These are phyloP conservation scores for Talaromyces sp. DNA, from an alignment of 2,329 filamentous ascomycete species.

Conservation along the genomic window DNA sequence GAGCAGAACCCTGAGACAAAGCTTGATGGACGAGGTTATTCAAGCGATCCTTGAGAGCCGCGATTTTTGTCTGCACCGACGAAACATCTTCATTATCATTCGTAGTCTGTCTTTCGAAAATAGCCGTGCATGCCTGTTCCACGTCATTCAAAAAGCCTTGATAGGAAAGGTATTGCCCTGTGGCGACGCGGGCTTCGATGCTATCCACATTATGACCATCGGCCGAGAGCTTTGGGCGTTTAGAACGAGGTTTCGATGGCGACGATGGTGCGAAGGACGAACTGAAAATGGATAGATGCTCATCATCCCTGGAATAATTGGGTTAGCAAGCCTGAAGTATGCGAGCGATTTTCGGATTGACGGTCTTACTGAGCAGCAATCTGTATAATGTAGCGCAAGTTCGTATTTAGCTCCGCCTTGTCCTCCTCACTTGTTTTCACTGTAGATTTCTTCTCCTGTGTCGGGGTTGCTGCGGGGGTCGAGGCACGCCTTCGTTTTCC, in stretches of 20 bases:
- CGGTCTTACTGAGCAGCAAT: slow-evolving; percentile 15
- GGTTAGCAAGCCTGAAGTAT: slow-evolving; percentile 10
- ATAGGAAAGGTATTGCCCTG: slow-evolving; percentile 39
- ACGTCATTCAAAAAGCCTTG: slow-evolving; percentile 44
- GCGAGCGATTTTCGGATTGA: neutral
- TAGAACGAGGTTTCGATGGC: slow-evolving; percentile 40
- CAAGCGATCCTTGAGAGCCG: slow-evolving; percentile 61
- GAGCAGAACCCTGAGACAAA: slow-evolving; percentile 47
- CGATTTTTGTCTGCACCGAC: slow-evolving; percentile 44
- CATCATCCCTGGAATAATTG: slow-evolving; percentile 39
- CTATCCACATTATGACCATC: slow-evolving; percentile 33
- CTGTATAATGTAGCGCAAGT: slow-evolving; percentile 20
- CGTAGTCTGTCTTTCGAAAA: slow-evolving; percentile 35
- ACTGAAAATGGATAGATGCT: slow-evolving; percentile 43
- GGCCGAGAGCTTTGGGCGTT: slow-evolving; percentile 42
- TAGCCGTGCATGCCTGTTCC: slow-evolving; percentile 36
- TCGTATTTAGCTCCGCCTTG: slow-evolving; percentile 34
- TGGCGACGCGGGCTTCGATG: slow-evolving; percentile 38
- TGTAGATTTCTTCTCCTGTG: slow-evolving; percentile 24
- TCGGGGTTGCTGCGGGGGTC: slow-evolving; percentile 31
- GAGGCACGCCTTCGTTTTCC: slow-evolving; percentile 43
- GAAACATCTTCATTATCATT: slow-evolving; percentile 28
- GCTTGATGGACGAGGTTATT: slow-evolving; percentile 63
- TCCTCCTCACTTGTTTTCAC: slow-evolving; percentile 28
- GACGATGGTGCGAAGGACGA: slow-evolving; percentile 36